Evolutionary conservation across 139 green algal genomes (phyloP).

Genomic region (Chlamydomonas schloesseri): DNA sequence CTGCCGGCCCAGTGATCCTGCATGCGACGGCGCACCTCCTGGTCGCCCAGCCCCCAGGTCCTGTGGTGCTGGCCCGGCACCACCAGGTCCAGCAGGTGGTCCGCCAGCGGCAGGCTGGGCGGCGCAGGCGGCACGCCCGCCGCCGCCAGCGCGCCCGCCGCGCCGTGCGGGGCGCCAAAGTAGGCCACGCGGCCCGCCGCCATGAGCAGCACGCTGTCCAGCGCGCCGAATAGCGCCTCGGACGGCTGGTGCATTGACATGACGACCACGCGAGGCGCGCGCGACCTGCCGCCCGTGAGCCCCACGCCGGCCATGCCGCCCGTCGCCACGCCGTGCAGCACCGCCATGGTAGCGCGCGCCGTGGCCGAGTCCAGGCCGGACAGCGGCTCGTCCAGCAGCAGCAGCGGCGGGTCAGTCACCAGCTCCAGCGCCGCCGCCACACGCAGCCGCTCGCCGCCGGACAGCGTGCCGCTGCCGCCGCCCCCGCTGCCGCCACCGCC

Average conservation of each 20-base stretch:
- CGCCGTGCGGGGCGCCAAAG: slow-evolving; percentile 52
- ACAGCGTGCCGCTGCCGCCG: slow-evolving; percentile 46
- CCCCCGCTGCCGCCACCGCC: slow-evolving; percentile 12
- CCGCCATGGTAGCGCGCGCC: slow-evolving; percentile 7
- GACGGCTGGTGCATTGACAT: slow-evolving; percentile 86
- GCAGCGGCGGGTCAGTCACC: slow-evolving; percentile 66
- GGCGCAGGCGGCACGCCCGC: slow-evolving; percentile 47
- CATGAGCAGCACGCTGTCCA: slow-evolving; percentile 70
- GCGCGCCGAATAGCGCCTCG: slow-evolving; percentile 68
- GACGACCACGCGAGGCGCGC: slow-evolving; percentile 70
- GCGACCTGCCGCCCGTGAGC: background rate
- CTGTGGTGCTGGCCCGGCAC: background rate
- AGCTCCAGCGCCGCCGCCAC: slow-evolving; percentile 87
- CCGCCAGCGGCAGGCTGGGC: slow-evolving; percentile 50
- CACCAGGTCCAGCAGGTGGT: slow-evolving; percentile 63
- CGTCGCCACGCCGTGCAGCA: slow-evolving; percentile 43
- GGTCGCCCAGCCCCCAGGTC: background rate
- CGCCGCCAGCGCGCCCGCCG: slow-evolving; percentile 49
- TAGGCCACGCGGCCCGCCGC: slow-evolving; percentile 70
- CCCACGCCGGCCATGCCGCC: slow-evolving; percentile 14
- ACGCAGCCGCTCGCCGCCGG: slow-evolving; percentile 73
- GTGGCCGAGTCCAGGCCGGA: slow-evolving; percentile 37
- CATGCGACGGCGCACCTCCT: background rate
- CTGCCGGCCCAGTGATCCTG: too few species aligned
- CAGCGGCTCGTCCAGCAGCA: slow-evolving; percentile 77